Conservation (phyloP, 257 asterid genomes). For the Datura wrightii region DNA sequence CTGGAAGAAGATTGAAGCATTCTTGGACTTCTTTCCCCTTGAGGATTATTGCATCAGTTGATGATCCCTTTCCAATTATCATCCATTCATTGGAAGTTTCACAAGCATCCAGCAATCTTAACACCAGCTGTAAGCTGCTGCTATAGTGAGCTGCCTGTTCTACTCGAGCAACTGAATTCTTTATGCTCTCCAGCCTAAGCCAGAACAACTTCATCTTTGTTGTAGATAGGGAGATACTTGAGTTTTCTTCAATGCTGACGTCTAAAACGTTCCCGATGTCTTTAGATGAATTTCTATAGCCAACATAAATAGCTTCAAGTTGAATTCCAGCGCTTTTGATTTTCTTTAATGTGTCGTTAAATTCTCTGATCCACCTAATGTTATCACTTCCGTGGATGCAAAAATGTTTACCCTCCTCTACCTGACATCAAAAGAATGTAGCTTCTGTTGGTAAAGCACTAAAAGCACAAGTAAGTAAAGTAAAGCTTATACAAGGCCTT, state of each 20-base stretch:
- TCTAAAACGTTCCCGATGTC: slow-evolving; percentile 44
- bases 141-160: slow-evolving; percentile 15
- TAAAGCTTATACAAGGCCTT: not conserved
- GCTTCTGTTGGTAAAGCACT: not conserved
- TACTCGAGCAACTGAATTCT: slow-evolving; percentile 39
- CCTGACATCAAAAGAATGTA: slow-evolving; percentile 43
- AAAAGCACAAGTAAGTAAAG: slow-evolving; percentile 5
- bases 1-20: slow-evolving; percentile 41
- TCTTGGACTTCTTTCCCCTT: slow-evolving; percentile 39
- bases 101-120: slow-evolving; percentile 44
- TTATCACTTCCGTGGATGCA: slow-evolving; percentile 68
- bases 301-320: slow-evolving; percentile 63
- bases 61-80: slow-evolving; percentile 54
- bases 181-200: slow-evolving; percentile 61
- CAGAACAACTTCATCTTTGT: slow-evolving; percentile 57
- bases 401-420: slow-evolving; percentile 52
- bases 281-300: slow-evolving; percentile 58
- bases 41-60: slow-evolving; percentile 43
- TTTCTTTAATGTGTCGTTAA: slow-evolving; percentile 45
- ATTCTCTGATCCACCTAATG: slow-evolving; percentile 61
- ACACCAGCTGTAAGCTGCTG: slow-evolving; percentile 36
- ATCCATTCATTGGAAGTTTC: slow-evolving; percentile 49
- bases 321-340: slow-evolving; percentile 44
- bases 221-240: slow-evolving; percentile 44
- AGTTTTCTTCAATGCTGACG: slow-evolving; percentile 52